Evolutionary conservation across 1,284 basidiomycete genomes (phyloP).

Genomic region (Naganishia liquefaciens): DNA sequence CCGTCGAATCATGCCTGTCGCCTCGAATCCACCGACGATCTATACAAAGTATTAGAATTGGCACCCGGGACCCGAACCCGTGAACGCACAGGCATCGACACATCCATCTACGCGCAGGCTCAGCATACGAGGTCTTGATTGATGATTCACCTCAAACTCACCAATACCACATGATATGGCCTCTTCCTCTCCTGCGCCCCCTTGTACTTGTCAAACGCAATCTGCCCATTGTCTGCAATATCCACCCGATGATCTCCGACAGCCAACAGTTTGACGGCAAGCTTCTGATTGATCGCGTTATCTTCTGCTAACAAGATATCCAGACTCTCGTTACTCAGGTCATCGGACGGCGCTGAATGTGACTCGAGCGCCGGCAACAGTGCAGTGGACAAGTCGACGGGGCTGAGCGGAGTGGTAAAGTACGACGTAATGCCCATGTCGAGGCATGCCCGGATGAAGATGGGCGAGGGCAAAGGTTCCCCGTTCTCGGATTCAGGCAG

Average conservation of each 20-base stretch:
- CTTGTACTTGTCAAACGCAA: conserved; percentile 53
- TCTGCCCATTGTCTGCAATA: conserved; percentile 94
- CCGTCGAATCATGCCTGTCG: conserved; percentile 58
- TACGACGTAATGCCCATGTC: conserved; percentile 54
- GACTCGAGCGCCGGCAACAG: conserved; percentile 92
- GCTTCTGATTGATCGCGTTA: conserved; percentile 89
- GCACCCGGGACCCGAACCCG: neutral
- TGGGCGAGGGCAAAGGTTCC: conserved; percentile 47
- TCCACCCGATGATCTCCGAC: conserved; percentile 95
- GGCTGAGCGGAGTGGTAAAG: conserved; percentile 78
- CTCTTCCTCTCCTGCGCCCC: conserved; percentile 47
- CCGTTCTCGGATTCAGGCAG: conserved; percentile 45
- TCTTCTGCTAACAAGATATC: conserved; percentile 72
- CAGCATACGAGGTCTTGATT: neutral
- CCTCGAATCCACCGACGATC: conserved; percentile 58
- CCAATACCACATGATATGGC: conserved; percentile 83
- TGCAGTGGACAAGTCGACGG: conserved; percentile 87
- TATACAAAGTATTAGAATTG: conserved; percentile 31
- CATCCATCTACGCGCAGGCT: conserved; percentile 77
- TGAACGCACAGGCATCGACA: conserved; percentile 84
- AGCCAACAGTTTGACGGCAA: conserved; percentile 95
- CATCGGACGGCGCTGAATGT: conserved; percentile 78
- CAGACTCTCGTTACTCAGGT: conserved; percentile 66
- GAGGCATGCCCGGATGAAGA: conserved; percentile 54
- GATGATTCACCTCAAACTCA: conserved; percentile 53